Conservation (phyloP, 2,329 filamentous ascomycete genomes). For the Verticillium klebahnii region DNA sequence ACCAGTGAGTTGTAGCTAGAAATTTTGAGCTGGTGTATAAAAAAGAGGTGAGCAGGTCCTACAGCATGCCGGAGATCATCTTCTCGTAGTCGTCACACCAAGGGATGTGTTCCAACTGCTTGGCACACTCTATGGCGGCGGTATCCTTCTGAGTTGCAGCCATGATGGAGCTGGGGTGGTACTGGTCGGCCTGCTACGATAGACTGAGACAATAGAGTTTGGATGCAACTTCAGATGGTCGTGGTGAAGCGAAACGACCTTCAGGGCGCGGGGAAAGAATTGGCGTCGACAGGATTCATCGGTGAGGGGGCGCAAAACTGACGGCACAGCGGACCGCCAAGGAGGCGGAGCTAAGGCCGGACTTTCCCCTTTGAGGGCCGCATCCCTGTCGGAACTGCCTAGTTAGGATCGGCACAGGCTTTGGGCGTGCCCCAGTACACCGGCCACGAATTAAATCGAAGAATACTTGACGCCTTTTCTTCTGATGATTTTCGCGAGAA, state of each 20-base stretch:
- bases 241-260: neutral
- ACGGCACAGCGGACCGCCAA: neutral
- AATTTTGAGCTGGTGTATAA: neutral
- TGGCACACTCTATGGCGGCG: constrained; percentile 38
- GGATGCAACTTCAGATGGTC: too few relatives aligned
- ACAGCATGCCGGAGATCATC: constrained; percentile 62
- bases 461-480: too few relatives aligned
- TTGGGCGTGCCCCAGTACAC: neutral
- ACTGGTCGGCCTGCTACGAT: neutral
- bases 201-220: too few relatives aligned
- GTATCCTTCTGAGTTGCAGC: constrained; percentile 27
- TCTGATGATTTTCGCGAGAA: too few relatives aligned
- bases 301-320: neutral
- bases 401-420: neutral
- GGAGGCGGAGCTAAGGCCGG: neutral
- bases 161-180: neutral
- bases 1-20: constrained; percentile 44
- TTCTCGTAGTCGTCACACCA: constrained; percentile 59
- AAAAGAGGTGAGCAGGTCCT: constrained; percentile 14
- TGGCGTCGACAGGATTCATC: neutral
- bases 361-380: neutral
- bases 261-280: neutral
- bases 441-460: too few relatives aligned
- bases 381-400: neutral
- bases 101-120: constrained; percentile 43